Conservation (phyloP, 2,329 filamentous ascomycete genomes). For the Penicillium sp. region DNA sequence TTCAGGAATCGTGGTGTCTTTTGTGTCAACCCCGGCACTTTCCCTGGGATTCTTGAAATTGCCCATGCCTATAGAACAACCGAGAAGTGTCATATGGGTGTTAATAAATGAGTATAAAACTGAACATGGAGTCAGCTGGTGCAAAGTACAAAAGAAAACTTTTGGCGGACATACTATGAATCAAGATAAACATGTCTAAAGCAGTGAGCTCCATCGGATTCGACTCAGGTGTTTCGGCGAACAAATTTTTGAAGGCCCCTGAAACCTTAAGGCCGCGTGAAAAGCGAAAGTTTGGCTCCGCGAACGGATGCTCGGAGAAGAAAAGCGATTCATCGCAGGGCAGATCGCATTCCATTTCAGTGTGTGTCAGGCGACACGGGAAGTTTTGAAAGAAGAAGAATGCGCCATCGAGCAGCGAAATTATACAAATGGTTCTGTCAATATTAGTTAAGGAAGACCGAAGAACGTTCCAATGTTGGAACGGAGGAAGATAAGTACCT, state of each 20-base stretch:
- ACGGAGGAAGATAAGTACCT: constrained; percentile 30
- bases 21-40: not conserved
- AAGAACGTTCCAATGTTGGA: not conserved
- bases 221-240: constrained; percentile 29
- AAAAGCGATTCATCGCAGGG: constrained; percentile 45
- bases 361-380: constrained; percentile 42
- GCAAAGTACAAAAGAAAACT: not conserved
- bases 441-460: constrained; percentile 8
- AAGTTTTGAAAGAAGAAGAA: constrained; percentile 49
- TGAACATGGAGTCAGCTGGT: constrained; percentile 17
- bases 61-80: constrained; percentile 27
- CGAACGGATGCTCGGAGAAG: constrained; percentile 44
- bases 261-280: constrained; percentile 39
- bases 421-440: constrained; percentile 40
- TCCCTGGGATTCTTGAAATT: constrained; percentile 12
- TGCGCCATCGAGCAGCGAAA: constrained; percentile 47
- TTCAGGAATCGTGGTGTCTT: constrained; percentile 26
- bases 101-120: constrained; percentile 45
- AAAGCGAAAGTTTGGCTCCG: constrained; percentile 41
- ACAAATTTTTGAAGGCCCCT: constrained; percentile 43
- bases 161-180: constrained; percentile 37
- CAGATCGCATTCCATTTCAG: constrained; percentile 47
- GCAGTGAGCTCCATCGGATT: constrained; percentile 32
- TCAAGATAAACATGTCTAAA: constrained; percentile 46
- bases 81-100: constrained; percentile 41